phyloP scores from a whole-genome alignment of 306 rosid genomes.

The Albizia julibrissin region DNA sequence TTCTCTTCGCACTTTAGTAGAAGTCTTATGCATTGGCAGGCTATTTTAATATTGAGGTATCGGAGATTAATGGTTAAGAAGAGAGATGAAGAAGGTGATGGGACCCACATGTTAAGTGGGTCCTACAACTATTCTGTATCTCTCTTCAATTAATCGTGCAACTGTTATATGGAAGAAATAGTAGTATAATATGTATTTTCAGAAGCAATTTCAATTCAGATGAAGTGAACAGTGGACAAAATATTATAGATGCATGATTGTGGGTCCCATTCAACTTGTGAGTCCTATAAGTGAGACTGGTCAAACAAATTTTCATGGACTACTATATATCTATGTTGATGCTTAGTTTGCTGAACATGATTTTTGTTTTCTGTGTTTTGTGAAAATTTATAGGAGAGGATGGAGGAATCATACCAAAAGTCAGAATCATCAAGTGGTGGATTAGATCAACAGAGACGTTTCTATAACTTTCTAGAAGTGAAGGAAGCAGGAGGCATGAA shows the following conservation, averaged over 20 bases:
- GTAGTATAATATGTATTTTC: background rate
- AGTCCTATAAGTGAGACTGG: background rate
- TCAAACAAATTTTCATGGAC: background rate
- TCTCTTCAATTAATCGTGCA: background rate
- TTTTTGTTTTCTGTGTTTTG: background rate
- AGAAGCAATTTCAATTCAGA: background rate
- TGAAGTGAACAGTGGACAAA: background rate
- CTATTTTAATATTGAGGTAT: background rate
- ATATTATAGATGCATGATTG: background rate
- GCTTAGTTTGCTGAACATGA: background rate
- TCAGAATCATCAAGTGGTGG: slow-evolving; percentile 35
- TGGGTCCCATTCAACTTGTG: background rate
- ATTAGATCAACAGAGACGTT: slow-evolving; percentile 31
- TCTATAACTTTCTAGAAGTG: slow-evolving; percentile 45
- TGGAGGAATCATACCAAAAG: slow-evolving; percentile 24
- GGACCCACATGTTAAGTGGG: background rate
- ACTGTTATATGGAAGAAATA: background rate
- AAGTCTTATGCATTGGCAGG: too few species aligned
- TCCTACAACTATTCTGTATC: background rate
- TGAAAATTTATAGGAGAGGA: slow-evolving; percentile 33
- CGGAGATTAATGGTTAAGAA: background rate
- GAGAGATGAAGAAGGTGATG: background rate
- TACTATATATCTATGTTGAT: too few species aligned
- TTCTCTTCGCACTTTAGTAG: too few species aligned
- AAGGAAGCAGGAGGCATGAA: slow-evolving; percentile 27